Percentiles rank a stretch among this genome's conserved stretches.
Evolutionary conservation across 139 green algal genomes (phyloP).

Genomic region (Eudorina sp.): DNA sequence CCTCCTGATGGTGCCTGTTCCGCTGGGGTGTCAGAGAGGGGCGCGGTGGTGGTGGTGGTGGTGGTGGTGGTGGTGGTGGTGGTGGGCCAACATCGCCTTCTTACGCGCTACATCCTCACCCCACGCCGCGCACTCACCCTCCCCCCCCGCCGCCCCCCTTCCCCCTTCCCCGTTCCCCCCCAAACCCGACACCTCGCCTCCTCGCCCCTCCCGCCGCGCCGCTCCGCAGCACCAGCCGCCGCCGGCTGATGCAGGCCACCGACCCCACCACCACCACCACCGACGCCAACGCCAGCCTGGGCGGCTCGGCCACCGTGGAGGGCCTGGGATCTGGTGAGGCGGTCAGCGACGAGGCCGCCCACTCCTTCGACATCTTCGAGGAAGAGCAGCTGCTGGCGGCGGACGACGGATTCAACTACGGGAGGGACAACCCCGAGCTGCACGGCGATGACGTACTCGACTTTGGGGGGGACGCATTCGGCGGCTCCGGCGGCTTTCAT

Average conservation of each 20-base stretch:
- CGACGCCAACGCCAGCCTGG: background rate
- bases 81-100: no score
- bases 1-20: no score
- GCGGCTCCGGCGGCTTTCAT: no score
- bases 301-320: conserved; percentile 1
- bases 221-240: background rate
- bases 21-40: no score
- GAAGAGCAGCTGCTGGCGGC: background rate
- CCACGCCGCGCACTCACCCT: no score
- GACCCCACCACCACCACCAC: background rate
- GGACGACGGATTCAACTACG: background rate
- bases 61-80: no score
- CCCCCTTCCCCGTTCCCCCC: background rate
- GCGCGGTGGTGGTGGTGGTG: no score
- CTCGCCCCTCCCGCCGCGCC: background rate
- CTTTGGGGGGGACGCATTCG: background rate
- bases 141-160: background rate
- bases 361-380: conserved; percentile 63
- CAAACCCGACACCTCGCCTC: background rate
- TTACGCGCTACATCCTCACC: no score
- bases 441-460: no score
- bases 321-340: background rate
- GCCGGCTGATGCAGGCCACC: conserved; percentile 11
- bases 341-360: conserved; percentile 71
- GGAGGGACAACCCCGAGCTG: background rate